Conservation (phyloP, 2,329 filamentous ascomycete genomes). For the Endocalyx cinctus region DNA sequence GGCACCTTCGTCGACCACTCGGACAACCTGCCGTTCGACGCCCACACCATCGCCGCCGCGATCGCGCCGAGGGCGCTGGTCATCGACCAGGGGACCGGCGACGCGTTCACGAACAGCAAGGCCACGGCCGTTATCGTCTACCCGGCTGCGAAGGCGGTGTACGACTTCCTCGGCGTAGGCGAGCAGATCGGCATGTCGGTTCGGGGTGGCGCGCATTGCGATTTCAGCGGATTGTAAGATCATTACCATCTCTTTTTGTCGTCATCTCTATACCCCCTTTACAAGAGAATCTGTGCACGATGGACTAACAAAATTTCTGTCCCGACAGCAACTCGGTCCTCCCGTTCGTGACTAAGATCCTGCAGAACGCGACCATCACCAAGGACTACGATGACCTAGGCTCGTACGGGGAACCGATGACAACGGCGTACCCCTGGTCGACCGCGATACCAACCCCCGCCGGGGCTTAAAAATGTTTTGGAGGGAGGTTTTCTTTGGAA, state of each 20-base stretch:
- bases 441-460: constrained; percentile 29
- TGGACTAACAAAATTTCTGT: neutral
- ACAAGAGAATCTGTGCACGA: neutral
- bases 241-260: constrained; percentile 1
- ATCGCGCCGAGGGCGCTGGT: constrained; percentile 53
- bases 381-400: constrained; percentile 41
- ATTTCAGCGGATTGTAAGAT: constrained; percentile 43
- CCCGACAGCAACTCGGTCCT: constrained; percentile 35
- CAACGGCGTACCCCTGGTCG: constrained; percentile 42
- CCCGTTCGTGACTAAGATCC: constrained; percentile 43
- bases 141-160: constrained; percentile 47
- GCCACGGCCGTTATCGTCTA: constrained; percentile 46
- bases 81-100: constrained; percentile 50
- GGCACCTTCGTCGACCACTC: constrained; percentile 53
- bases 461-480: no score
- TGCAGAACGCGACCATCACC: constrained; percentile 40
- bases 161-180: constrained; percentile 47
- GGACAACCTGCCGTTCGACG: constrained; percentile 50
- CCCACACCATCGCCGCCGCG: constrained; percentile 54
- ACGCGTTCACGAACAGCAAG: constrained; percentile 44
- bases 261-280: neutral
- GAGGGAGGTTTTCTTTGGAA: no score
- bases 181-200: constrained; percentile 46
- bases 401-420: constrained; percentile 39
- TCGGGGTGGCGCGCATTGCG: constrained; percentile 42